These are phyloP conservation scores for Botrytis fragariae DNA, from an alignment of 2,329 filamentous ascomycete genomes.

Conservation along the genomic window DNA sequence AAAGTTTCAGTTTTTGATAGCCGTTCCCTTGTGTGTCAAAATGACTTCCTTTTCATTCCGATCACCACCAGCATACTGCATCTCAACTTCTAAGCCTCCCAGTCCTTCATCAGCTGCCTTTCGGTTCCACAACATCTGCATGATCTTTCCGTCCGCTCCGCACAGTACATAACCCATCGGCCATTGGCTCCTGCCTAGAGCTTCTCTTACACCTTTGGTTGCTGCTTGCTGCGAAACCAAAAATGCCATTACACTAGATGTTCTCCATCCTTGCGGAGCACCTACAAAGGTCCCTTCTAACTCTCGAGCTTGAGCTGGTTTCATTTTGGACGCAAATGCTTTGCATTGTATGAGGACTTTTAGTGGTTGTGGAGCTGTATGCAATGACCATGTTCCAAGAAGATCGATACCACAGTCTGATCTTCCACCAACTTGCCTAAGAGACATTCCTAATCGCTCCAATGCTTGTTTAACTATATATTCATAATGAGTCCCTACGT, in stretches of 20 bases:
- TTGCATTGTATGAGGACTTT: slow-evolving; percentile 68
- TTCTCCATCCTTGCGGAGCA: slow-evolving; percentile 70
- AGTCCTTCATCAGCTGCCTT: slow-evolving; percentile 61
- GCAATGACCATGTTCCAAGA: slow-evolving; percentile 66
- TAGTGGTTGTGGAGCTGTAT: slow-evolving; percentile 43
- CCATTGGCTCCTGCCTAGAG: slow-evolving; percentile 62
- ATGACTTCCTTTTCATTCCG: slow-evolving; percentile 44
- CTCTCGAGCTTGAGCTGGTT: slow-evolving; percentile 65
- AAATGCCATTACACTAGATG: slow-evolving; percentile 61
- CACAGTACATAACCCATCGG: slow-evolving; percentile 72
- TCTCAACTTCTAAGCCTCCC: slow-evolving; percentile 54
- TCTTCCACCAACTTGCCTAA: slow-evolving; percentile 63
- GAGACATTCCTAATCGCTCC: slow-evolving; percentile 58
- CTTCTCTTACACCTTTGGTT: slow-evolving; percentile 75
- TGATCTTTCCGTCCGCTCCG: slow-evolving; percentile 53
- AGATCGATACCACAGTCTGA: slow-evolving; percentile 74
- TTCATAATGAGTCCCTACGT: slow-evolving; percentile 74
- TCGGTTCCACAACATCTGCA: slow-evolving; percentile 72
- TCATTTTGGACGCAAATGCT: slow-evolving; percentile 49
- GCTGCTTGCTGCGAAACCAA: slow-evolving; percentile 67
- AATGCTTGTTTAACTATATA: slow-evolving; percentile 63
- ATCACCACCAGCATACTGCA: slow-evolving; percentile 42
- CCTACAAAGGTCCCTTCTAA: slow-evolving; percentile 74
- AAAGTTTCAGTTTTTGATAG: slow-evolving; percentile 26
- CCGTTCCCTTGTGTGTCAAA: slow-evolving; percentile 51